Conservation (phyloP, 768 basidiomycete species). For the Russula vinacea region DNA sequence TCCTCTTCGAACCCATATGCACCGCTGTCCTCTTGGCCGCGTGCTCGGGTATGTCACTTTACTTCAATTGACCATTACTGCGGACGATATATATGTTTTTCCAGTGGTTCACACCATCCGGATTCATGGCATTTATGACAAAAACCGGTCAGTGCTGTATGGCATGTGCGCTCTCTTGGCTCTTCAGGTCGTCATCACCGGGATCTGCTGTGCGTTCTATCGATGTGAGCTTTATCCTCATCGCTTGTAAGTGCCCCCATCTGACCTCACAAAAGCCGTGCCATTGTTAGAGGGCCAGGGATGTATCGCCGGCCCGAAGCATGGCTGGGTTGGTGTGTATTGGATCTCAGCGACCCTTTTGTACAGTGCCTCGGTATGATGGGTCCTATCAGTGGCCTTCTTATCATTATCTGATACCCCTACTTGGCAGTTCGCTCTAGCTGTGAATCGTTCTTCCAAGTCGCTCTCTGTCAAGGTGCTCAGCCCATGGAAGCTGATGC, state of each 20-base stretch:
- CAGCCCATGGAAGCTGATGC: constrained; percentile 80
- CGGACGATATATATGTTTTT: not conserved
- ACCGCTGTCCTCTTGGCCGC: constrained; percentile 78
- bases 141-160: constrained; percentile 51
- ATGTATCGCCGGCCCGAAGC: constrained; percentile 79
- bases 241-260: constrained; percentile 15
- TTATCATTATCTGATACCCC: constrained; percentile 1
- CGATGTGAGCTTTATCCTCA: constrained; percentile 47
- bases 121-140: constrained; percentile 75
- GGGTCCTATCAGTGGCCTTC: not conserved
- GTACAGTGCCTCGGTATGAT: constrained; percentile 61
- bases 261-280: constrained; percentile 46
- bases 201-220: constrained; percentile 73
- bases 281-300: constrained; percentile 73
- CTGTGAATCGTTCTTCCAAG: constrained; percentile 54
- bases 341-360: constrained; percentile 76
- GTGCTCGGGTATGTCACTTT: constrained; percentile 48
- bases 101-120: constrained; percentile 71
- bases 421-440: constrained; percentile 51
- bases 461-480: constrained; percentile 59
- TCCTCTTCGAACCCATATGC: constrained; percentile 82
- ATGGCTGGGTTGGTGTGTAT: constrained; percentile 82
- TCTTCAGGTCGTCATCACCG: constrained; percentile 69
- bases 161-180: constrained; percentile 59
- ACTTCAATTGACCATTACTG: not conserved